Evolutionary conservation across 1,139 yeast genomes (phyloP).

Genomic region (Candida pseudoviswanathii): DNA sequence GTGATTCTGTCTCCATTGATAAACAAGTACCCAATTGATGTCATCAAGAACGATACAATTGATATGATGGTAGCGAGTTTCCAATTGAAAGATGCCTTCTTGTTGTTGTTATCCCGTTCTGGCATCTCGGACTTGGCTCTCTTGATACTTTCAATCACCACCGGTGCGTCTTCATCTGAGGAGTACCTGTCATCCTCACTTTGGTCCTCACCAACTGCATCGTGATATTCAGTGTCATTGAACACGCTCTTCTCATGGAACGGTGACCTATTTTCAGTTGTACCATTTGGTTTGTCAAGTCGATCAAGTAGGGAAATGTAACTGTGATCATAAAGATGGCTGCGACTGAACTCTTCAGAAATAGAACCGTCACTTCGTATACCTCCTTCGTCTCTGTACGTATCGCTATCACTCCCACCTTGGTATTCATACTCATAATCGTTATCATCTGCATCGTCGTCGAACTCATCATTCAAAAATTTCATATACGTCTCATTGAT

Average conservation of each 20-base stretch:
- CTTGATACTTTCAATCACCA: slow-evolving; percentile 6
- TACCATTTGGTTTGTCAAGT: slow-evolving; percentile 8
- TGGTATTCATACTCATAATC: slow-evolving; percentile 28
- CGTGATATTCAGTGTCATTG: slow-evolving; percentile 6
- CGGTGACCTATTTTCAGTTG: slow-evolving; percentile 8
- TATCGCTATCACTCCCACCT: slow-evolving; percentile 25
- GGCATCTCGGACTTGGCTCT: neutral
- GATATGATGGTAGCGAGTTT: neutral
- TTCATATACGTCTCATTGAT: slow-evolving; percentile 11
- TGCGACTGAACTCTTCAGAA: slow-evolving; percentile 12
- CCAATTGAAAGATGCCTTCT: neutral
- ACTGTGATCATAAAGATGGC: slow-evolving; percentile 14
- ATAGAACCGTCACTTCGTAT: slow-evolving; percentile 18
- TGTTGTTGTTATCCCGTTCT: neutral
- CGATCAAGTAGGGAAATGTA: slow-evolving; percentile 13
- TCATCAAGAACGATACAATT: neutral
- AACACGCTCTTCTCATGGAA: slow-evolving; percentile 8
- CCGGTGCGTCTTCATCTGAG: slow-evolving; percentile 1
- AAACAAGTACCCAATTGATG: neutral
- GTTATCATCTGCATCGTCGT: slow-evolving; percentile 29
- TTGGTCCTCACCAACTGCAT: neutral
- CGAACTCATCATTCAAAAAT: slow-evolving; percentile 23
- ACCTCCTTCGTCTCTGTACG: slow-evolving; percentile 20
- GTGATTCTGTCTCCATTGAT: neutral
- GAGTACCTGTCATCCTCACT: neutral